These are phyloP conservation scores for Penicillium sp. DNA, from an alignment of 2,329 filamentous ascomycete species.

Conservation along the genomic window DNA sequence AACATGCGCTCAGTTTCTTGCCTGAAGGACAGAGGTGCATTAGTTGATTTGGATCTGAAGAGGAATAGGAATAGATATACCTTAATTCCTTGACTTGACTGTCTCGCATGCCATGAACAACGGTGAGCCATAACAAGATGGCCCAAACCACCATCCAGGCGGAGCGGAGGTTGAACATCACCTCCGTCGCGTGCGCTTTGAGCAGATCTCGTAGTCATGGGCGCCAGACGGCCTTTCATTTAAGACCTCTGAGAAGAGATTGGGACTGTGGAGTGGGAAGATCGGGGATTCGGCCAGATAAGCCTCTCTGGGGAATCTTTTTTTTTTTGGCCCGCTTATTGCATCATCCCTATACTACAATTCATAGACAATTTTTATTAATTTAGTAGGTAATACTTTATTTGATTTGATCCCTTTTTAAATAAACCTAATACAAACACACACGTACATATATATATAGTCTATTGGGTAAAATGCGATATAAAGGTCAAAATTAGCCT, in stretches of 20 bases:
- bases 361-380: neutral
- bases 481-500: neutral
- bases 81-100: constrained; percentile 37
- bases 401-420: neutral
- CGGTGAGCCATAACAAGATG: constrained; percentile 36
- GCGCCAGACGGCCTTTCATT: constrained; percentile 6
- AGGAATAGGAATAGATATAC: constrained; percentile 15
- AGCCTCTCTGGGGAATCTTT: constrained; percentile 24
- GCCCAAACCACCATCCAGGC: constrained; percentile 35
- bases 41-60: neutral
- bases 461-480: neutral
- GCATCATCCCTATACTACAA: constrained; percentile 10
- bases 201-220: constrained; percentile 23
- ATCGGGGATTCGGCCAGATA: constrained; percentile 31
- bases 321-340: constrained; percentile 12
- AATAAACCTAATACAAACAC: no score
- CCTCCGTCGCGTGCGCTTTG: constrained; percentile 44
- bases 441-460: neutral
- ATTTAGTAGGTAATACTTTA: neutral
- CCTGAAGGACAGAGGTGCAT: constrained; percentile 21
- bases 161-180: constrained; percentile 35
- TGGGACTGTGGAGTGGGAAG: constrained; percentile 4
- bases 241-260: neutral
- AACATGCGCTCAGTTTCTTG: constrained; percentile 68
- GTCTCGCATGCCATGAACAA: constrained; percentile 36